Conservation (phyloP, 192 early-diverging fungal genomes). For the Dissophora ornata region DNA sequence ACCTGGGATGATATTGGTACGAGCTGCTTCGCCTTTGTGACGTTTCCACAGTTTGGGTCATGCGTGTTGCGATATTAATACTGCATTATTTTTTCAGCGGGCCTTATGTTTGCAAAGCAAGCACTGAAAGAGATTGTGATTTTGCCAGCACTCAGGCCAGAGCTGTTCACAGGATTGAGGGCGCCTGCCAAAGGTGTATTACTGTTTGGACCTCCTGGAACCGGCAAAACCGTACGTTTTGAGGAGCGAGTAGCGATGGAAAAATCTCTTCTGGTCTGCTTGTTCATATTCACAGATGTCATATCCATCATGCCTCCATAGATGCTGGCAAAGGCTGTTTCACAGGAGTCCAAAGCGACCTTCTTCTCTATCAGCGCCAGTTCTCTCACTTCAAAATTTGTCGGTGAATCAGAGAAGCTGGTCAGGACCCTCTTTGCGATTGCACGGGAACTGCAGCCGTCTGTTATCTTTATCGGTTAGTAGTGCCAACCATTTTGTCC, state of each 20-base stretch:
- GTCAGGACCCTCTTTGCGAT: slow-evolving; percentile 88
- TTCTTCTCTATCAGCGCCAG: slow-evolving; percentile 91
- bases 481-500: no score
- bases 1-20: slow-evolving; percentile 75
- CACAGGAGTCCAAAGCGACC: slow-evolving; percentile 74
- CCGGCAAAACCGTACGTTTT: slow-evolving; percentile 87
- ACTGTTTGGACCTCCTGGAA: slow-evolving; percentile 91
- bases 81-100: no score
- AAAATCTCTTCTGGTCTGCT: no score
- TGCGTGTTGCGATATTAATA: no score
- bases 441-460: slow-evolving; percentile 81
- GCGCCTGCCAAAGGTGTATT: slow-evolving; percentile 91
- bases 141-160: slow-evolving; percentile 73
- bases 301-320: no score
- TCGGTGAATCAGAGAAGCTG: slow-evolving; percentile 87
- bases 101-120: slow-evolving; percentile 78
- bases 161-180: slow-evolving; percentile 71
- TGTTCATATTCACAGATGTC: no score
- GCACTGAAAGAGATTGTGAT: slow-evolving; percentile 82
- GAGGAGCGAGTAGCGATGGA: no score
- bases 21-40: no score
- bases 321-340: slow-evolving; percentile 48
- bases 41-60: no score
- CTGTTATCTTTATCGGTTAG: slow-evolving; percentile 89
- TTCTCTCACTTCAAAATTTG: slow-evolving; percentile 92